These are phyloP conservation scores for Platanthera guangdongensis DNA, from an alignment of 106 monocot genomes.

Conservation along the genomic window DNA sequence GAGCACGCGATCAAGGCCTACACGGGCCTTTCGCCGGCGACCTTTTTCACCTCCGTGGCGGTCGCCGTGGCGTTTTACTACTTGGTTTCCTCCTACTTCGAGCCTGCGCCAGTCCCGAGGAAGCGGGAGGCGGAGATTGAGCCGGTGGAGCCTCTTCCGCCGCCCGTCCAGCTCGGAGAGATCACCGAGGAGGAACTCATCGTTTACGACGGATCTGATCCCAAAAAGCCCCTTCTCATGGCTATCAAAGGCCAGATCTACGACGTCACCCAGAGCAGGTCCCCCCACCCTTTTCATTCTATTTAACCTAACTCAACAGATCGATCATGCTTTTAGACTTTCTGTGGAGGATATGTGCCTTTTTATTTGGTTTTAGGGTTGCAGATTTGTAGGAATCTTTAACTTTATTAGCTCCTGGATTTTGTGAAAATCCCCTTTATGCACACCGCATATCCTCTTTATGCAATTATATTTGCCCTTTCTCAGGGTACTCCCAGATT, in stretches of 20 bases:
- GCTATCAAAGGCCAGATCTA: constrained; percentile 78
- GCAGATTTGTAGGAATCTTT: background rate
- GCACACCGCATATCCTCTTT: background rate
- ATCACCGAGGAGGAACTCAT: constrained; percentile 60
- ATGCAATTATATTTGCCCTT: background rate
- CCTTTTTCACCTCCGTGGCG: constrained; percentile 53
- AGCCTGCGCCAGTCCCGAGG: constrained; percentile 17
- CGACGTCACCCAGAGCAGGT: constrained; percentile 79
- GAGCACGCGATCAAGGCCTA: constrained; percentile 50
- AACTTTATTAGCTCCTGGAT: background rate
- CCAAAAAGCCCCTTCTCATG: constrained; percentile 65
- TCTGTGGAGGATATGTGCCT: background rate
- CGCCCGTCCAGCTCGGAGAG: constrained; percentile 70
- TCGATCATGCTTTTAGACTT: background rate
- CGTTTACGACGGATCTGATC: constrained; percentile 55
- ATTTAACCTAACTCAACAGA: background rate
- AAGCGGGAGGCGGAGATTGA: constrained; percentile 20
- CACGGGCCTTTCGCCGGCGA: constrained; percentile 49
- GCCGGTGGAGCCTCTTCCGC: constrained; percentile 46
- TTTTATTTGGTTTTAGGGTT: background rate
- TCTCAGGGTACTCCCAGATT: background rate
- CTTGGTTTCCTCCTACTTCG: constrained; percentile 29
- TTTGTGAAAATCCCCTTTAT: background rate
- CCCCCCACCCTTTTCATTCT: background rate
- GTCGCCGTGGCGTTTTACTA: constrained; percentile 45